Evolutionary conservation across 352 stramenopile species (phyloP).

Genomic region (Phytophthora kernoviae): DNA sequence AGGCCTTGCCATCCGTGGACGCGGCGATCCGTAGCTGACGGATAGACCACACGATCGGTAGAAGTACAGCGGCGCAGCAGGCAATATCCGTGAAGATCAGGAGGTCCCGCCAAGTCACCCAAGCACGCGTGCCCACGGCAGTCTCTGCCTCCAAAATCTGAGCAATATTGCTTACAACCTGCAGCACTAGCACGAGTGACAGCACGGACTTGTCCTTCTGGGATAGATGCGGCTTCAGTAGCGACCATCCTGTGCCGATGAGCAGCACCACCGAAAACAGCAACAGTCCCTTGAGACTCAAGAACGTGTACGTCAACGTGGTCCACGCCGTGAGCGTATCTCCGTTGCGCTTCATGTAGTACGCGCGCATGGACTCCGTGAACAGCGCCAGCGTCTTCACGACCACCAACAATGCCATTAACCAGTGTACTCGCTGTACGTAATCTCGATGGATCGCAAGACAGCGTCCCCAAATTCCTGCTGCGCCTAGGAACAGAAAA

Average conservation of each 20-base stretch:
- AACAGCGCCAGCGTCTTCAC: conserved; percentile 95
- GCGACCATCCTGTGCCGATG: conserved; percentile 97
- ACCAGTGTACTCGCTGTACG: conserved; percentile 92
- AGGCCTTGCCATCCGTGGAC: conserved; percentile 89
- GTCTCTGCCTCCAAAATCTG: conserved; percentile 89
- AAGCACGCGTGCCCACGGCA: conserved; percentile 72
- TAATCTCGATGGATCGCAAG: conserved; percentile 54
- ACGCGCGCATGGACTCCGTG: conserved; percentile 94
- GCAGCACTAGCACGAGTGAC: conserved; percentile 91
- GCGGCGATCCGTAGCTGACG: conserved; percentile 77
- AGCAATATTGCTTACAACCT: conserved; percentile 95
- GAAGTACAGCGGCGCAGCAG: conserved; percentile 95
- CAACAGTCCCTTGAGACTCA: conserved; percentile 95
- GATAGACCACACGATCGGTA: conserved; percentile 98
- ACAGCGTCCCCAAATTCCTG: conserved; percentile 69
- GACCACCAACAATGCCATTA: conserved; percentile 94
- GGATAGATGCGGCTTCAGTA: conserved; percentile 96
- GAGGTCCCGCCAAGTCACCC: conserved; percentile 84
- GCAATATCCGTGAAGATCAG: conserved; percentile 96
- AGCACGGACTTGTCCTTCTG: conserved; percentile 95
- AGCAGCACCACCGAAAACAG: conserved; percentile 98
- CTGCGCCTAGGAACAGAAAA: conserved; percentile 64
- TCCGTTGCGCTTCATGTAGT: conserved; percentile 96
- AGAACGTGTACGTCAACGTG: conserved; percentile 95
- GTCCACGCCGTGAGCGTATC: conserved; percentile 92